Evolutionary conservation across 768 basidiomycete genomes (phyloP).

Genomic region (Boletus rubropictus): DNA sequence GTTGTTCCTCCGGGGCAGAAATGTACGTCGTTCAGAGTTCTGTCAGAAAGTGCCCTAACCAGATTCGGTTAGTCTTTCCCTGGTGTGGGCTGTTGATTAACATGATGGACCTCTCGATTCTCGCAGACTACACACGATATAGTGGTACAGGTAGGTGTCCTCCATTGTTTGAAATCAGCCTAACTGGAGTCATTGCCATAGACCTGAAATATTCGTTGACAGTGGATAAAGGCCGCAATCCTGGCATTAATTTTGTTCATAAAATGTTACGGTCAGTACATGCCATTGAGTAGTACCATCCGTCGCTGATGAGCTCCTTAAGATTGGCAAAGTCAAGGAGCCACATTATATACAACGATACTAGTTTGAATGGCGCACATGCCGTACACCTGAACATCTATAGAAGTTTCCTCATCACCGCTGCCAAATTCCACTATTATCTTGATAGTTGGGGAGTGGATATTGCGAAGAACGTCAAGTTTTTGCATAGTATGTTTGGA

Average conservation of each 20-base stretch:
- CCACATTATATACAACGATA: conserved; percentile 79
- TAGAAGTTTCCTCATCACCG: conserved; percentile 74
- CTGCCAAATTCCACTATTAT: conserved; percentile 85
- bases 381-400: conserved; percentile 79
- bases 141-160: conserved; percentile 46
- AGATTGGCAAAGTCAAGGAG: conserved; percentile 69
- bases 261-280: conserved; percentile 72
- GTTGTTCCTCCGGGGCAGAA: conserved; percentile 43
- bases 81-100: conserved; percentile 91
- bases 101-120: conserved; percentile 68
- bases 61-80: conserved; percentile 58
- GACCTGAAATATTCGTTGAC: conserved; percentile 66
- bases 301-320: conserved; percentile 6
- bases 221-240: conserved; percentile 56
- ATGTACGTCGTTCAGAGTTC: conserved; percentile 26
- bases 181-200: conserved; percentile 26
- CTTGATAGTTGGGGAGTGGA: conserved; percentile 54
- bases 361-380: conserved; percentile 53
- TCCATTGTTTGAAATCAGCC: neutral
- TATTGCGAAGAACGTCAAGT: conserved; percentile 39
- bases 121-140: conserved; percentile 73
- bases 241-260: conserved; percentile 57
- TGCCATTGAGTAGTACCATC: neutral
- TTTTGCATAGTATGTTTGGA: conserved; percentile 48
- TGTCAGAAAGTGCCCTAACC: neutral